These are phyloP conservation scores for Phytophthora macrochlamydospora DNA, from an alignment of 352 stramenopile genomes.

Conservation along the genomic window DNA sequence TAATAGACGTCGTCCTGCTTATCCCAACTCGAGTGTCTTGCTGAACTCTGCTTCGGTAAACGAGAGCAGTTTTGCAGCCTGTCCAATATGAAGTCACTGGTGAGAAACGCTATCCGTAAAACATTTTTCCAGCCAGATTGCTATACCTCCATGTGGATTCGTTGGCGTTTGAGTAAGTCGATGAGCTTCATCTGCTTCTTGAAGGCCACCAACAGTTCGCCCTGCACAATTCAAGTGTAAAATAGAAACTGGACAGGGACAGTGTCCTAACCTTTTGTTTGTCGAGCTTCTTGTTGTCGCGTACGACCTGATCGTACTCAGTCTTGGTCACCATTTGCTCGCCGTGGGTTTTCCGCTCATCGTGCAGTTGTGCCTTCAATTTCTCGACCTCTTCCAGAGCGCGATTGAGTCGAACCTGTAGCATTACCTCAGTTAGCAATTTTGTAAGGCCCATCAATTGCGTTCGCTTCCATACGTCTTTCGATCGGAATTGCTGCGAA, in stretches of 20 bases:
- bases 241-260: no score
- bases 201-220: conserved; percentile 73
- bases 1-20: conserved; percentile 2
- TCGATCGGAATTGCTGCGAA: conserved; percentile 73
- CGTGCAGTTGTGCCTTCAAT: conserved; percentile 62
- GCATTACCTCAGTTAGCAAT: no score
- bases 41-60: conserved; percentile 88
- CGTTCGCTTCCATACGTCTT: conserved; percentile 46
- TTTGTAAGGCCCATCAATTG: background rate
- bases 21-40: conserved; percentile 72
- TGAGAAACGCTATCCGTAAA: conserved; percentile 3
- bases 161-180: conserved; percentile 84
- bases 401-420: conserved; percentile 73
- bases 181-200: conserved; percentile 91
- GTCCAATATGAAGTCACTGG: background rate
- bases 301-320: conserved; percentile 64
- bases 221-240: conserved; percentile 25
- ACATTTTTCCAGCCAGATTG: background rate
- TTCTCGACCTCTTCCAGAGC: conserved; percentile 81
- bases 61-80: conserved; percentile 86
- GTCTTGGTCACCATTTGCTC: conserved; percentile 53
- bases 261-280: conserved; percentile 71
- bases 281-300: conserved; percentile 77
- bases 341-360: conserved; percentile 56
- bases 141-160: conserved; percentile 83